These are phyloP conservation scores for Closterium sp. DNA, from an alignment of 139 green algal genomes.

Conservation along the genomic window DNA sequence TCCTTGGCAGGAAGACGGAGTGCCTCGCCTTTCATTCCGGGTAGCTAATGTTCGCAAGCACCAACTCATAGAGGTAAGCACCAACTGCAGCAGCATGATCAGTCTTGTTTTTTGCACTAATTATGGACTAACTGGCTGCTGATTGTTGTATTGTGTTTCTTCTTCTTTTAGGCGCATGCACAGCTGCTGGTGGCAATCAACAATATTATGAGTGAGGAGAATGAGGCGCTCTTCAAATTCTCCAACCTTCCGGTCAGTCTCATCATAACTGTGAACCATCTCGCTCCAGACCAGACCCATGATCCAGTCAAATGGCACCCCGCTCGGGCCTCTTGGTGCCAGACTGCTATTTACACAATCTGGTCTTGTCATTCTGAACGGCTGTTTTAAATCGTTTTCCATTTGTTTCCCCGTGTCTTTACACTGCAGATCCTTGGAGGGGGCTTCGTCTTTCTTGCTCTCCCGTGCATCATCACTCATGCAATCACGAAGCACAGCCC, in stretches of 20 bases:
- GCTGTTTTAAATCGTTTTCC: background rate
- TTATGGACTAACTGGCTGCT: background rate
- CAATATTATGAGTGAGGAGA: constrained; percentile 32
- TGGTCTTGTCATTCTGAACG: background rate
- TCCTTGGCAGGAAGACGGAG: constrained; percentile 36
- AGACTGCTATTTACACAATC: background rate
- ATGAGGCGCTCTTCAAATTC: constrained; percentile 48
- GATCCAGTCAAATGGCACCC: background rate
- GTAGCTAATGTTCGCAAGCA: constrained; percentile 53
- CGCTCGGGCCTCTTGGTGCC: background rate
- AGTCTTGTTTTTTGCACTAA: no score
- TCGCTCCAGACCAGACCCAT: background rate
- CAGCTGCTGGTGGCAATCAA: constrained; percentile 50
- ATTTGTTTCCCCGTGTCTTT: background rate
- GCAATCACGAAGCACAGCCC: constrained; percentile 37
- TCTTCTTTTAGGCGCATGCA: constrained; percentile 30
- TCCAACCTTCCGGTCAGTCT: constrained; percentile 30
- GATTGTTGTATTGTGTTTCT: background rate
- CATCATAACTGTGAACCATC: background rate
- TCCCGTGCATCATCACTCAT: constrained; percentile 40
- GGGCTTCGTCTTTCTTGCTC: constrained; percentile 41
- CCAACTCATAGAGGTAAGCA: constrained; percentile 46
- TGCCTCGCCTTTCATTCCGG: constrained; percentile 39
- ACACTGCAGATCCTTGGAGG: constrained; percentile 39
- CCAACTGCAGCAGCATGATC: background rate